These are phyloP conservation scores for Calonectria pseudoturangicola DNA, from an alignment of 2,329 filamentous ascomycete genomes.

Conservation along the genomic window DNA sequence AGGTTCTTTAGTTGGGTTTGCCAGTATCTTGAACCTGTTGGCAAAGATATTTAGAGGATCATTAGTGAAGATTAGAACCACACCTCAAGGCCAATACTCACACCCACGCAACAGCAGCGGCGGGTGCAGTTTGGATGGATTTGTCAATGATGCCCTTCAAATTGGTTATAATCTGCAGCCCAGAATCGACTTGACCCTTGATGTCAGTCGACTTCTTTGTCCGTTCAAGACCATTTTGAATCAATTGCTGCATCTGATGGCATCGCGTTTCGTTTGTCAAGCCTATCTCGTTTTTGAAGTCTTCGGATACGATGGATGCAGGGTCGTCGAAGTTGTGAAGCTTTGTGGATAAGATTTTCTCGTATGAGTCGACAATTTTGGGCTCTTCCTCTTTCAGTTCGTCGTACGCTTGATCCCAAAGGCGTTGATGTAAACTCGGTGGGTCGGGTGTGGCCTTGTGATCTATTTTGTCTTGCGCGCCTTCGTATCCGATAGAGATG, in stretches of 20 bases:
- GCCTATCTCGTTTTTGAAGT: conserved; percentile 13
- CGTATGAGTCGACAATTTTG: conserved; percentile 46
- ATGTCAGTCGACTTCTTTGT: conserved; percentile 15
- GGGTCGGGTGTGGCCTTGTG: background rate
- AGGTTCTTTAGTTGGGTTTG: conserved; percentile 54
- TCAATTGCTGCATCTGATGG: conserved; percentile 33
- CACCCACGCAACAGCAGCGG: conserved; percentile 59
- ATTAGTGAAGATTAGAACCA: background rate
- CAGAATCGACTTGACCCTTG: conserved; percentile 24
- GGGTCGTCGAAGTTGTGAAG: conserved; percentile 26
- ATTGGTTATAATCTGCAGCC: conserved; percentile 3
- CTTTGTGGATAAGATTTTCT: conserved; percentile 45
- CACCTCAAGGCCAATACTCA: conserved; percentile 60
- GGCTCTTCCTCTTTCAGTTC: conserved; percentile 41
- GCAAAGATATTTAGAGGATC: background rate
- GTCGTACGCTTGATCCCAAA: conserved; percentile 50
- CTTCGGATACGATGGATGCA: background rate
- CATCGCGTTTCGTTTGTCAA: conserved; percentile 10
- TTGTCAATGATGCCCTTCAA: conserved; percentile 35
- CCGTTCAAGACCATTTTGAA: conserved; percentile 29
- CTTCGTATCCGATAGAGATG: too few species aligned
- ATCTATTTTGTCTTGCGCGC: too few species aligned
- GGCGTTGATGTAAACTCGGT: background rate
- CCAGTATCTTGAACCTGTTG: conserved; percentile 52
- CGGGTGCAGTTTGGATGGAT: conserved; percentile 54